Evolutionary conservation across 2,329 filamentous ascomycete genomes (phyloP), one percentile per base, ranked within the genome.

Genomic region (Ascochyta koolunga): DNA sequence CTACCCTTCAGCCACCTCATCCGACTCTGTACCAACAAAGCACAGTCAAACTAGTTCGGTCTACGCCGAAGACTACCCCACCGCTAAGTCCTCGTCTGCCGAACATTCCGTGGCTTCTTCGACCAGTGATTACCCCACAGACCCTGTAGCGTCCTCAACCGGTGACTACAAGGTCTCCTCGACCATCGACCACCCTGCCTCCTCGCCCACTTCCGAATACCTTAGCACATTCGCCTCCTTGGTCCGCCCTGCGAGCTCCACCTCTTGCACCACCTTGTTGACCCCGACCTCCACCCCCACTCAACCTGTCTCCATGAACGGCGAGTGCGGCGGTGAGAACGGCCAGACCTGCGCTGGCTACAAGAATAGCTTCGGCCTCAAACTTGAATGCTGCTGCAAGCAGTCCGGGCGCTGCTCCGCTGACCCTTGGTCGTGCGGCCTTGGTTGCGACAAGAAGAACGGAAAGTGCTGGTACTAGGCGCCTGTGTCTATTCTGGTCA

Each of bases 401-500:
- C 50, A 54, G 42, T 46, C 41, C 18, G 68, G 67, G 11, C 49
- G 42, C 16, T 72, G 69, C 56, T 59, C 60, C 13, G 60, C 35
- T 48, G 62, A 62, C 36, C 37, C 64, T 0, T 58, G 63, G 49
- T 56, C 62, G 5, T 72, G 69, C 37, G 60, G 60, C 11, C 16
- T 58, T 15, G 66, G 66, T 5, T 74, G 70, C 55, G 67, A 71
- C 45, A 66, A 63, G 49, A 58, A 52, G 24, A 71, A 59, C 35
- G 69, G 71, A 18, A 67, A 59, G 32, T 70, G 67, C 48, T 65
- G 58, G 62, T 68, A 55, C 33, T 60, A 60, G 29, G 21, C 13
- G 33, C 31, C 18, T 40, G 22, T 37, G 27, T 31, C 9, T 42
- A 13, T 13, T 41, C 35, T 22, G n/a, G 11, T 35, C 25, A 16